These are phyloP conservation scores for Tuber calosporum DNA, from an alignment of 495 filamentous ascomycete genomes.

Conservation along the genomic window DNA sequence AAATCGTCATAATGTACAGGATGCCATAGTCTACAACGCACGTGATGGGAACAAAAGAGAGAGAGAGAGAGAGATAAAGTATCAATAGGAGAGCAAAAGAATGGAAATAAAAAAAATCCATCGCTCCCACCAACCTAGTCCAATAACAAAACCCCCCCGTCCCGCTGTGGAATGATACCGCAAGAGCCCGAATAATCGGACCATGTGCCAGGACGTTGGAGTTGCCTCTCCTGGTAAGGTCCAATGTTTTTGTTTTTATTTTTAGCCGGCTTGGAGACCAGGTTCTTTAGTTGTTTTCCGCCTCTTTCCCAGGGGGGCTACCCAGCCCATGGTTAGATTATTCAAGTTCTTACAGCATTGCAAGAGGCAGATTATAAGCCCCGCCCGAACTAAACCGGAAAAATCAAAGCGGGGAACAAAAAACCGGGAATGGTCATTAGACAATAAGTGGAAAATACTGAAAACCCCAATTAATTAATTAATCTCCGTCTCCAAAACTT, in stretches of 20 bases:
- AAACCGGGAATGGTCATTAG: conserved; percentile 6
- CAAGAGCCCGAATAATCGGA: too few relatives aligned
- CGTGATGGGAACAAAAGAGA: neutral
- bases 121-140: neutral
- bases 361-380: neutral
- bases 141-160: neutral
- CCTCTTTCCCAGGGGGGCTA: too few relatives aligned
- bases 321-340: too few relatives aligned
- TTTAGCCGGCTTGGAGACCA: too few relatives aligned
- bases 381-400: conserved; percentile 8
- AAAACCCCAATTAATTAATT: conserved; percentile 18
- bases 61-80: neutral
- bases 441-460: neutral
- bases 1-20: neutral
- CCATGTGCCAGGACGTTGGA: too few relatives aligned
- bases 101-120: neutral
- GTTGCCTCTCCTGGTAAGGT: too few relatives aligned
- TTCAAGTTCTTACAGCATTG: too few relatives aligned
- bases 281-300: too few relatives aligned
- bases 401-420: neutral
- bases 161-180: neutral
- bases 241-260: too few relatives aligned
- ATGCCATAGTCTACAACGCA: neutral
- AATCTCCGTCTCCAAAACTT: conserved; percentile 39
- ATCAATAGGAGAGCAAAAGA: neutral